phyloP scores from a whole-genome alignment of 75 land plant genomes.

The Pseudotsuga menziesii region DNA sequence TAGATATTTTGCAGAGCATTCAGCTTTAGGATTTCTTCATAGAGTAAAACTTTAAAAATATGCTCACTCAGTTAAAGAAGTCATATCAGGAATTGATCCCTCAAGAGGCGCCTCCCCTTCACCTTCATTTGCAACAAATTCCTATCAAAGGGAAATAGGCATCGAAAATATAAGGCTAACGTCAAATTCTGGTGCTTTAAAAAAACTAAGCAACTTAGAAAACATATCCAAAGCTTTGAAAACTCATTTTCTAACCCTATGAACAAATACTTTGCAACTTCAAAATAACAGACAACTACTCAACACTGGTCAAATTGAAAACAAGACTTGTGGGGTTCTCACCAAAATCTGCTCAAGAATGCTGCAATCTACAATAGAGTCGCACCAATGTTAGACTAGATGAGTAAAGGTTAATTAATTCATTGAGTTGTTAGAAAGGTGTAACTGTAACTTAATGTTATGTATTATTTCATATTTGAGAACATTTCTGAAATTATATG shows the following conservation, averaged over 20 bases:
- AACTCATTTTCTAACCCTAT: background rate
- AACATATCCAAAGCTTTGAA: background rate
- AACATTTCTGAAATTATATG: no score
- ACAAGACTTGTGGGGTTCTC: background rate
- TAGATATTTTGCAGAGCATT: background rate
- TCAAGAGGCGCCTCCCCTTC: constrained; percentile 92
- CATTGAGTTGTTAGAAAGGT: no score
- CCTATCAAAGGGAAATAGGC: constrained; percentile 27
- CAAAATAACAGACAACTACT: background rate
- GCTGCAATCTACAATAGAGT: background rate
- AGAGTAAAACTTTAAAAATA: background rate
- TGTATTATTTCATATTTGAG: no score
- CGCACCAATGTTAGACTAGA: no score
- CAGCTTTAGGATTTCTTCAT: background rate
- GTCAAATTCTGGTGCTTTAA: background rate
- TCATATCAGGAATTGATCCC: constrained; percentile 98
- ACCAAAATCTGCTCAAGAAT: background rate
- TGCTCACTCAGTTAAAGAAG: constrained; percentile 90
- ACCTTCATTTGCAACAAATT: constrained; percentile 90
- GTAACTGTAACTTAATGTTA: no score
- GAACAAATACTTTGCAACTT: background rate
- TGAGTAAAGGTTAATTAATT: no score
- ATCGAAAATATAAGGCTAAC: background rate
- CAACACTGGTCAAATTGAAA: background rate
- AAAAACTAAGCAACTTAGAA: background rate